Percentiles rank a stretch among this genome's conserved stretches.
These are phyloP conservation scores for Aspergillus neotritici DNA, from an alignment of 2,329 filamentous ascomycete genomes.

Conservation along the genomic window DNA sequence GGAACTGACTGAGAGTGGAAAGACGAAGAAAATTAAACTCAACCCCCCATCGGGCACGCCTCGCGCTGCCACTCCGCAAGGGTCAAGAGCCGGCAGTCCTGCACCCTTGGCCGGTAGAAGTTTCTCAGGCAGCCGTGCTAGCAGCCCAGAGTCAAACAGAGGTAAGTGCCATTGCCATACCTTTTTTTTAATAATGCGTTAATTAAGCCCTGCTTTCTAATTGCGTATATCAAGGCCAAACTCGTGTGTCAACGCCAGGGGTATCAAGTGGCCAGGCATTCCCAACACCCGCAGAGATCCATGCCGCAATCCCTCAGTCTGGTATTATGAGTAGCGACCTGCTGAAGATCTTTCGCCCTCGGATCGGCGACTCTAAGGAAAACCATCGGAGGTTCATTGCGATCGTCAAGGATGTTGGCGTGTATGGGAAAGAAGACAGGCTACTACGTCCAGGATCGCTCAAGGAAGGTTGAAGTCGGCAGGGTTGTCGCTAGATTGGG, in stretches of 20 bases:
- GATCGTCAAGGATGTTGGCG: slow-evolving; percentile 41
- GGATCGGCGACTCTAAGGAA: slow-evolving; percentile 38
- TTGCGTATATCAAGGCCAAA: slow-evolving; percentile 16
- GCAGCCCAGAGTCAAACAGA: slow-evolving; percentile 34
- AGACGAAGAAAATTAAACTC: slow-evolving; percentile 46
- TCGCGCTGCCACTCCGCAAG: slow-evolving; percentile 41
- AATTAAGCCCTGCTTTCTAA: not conserved
- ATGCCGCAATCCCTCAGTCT: slow-evolving; percentile 41
- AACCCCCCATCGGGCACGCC: slow-evolving; percentile 37
- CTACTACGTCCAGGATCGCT: slow-evolving; percentile 36
- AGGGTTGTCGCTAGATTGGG: too few species aligned
- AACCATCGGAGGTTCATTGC: slow-evolving; percentile 40
- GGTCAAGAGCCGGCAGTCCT: slow-evolving; percentile 47
- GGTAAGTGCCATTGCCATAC: slow-evolving; percentile 16
- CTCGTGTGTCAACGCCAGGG: slow-evolving; percentile 28
- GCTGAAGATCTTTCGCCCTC: slow-evolving; percentile 39
- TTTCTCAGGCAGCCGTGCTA: slow-evolving; percentile 34
- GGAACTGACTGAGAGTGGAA: slow-evolving; percentile 42
- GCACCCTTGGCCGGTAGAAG: slow-evolving; percentile 24
- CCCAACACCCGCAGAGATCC: slow-evolving; percentile 43
- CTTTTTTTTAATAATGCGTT: not conserved
- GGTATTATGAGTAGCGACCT: slow-evolving; percentile 43
- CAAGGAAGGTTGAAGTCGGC: slow-evolving; percentile 19
- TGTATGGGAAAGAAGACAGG: slow-evolving; percentile 40
- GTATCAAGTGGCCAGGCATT: slow-evolving; percentile 28